Conservation (phyloP, 441 rosid species). For the Croton laevigatus region DNA sequence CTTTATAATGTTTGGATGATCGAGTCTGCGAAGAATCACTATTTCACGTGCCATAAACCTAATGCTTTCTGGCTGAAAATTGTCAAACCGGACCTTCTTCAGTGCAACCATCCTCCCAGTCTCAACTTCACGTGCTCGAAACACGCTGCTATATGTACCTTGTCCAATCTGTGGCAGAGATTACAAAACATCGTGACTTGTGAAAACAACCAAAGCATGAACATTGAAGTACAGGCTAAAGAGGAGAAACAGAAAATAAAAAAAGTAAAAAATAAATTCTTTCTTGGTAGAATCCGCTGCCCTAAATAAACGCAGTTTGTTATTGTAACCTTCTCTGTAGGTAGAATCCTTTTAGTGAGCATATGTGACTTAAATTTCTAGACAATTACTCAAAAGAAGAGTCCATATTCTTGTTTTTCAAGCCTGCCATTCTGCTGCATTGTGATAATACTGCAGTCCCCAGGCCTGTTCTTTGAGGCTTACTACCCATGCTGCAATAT, state of each 20-base stretch:
- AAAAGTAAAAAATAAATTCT: not conserved
- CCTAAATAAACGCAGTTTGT: not conserved
- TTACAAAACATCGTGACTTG: slow-evolving; percentile 15
- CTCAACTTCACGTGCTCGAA: slow-evolving; percentile 74
- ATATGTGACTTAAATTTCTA: not conserved
- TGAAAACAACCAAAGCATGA: slow-evolving; percentile 16
- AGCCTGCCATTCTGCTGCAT: not conserved
- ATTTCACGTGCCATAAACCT: slow-evolving; percentile 94
- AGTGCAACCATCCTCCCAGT: slow-evolving; percentile 79
- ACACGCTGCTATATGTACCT: slow-evolving; percentile 94
- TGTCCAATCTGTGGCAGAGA: slow-evolving; percentile 69
- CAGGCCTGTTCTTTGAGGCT: not conserved
- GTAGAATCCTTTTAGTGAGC: not conserved
- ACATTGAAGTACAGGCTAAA: not conserved
- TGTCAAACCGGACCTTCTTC: slow-evolving; percentile 86
- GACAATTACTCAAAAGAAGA: not conserved
- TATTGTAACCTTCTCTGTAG: not conserved
- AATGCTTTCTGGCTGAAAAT: slow-evolving; percentile 82
- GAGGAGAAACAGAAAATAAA: not conserved
- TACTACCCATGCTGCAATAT: not conserved
- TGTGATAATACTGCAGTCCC: not conserved
- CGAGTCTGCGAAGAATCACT: slow-evolving; percentile 73
- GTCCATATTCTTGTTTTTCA: not conserved
- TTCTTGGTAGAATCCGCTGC: not conserved
- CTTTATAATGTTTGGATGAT: slow-evolving; percentile 83